Evolutionary conservation across 1,284 basidiomycete species (phyloP).

Genomic region (Agroathelia rolfsii): DNA sequence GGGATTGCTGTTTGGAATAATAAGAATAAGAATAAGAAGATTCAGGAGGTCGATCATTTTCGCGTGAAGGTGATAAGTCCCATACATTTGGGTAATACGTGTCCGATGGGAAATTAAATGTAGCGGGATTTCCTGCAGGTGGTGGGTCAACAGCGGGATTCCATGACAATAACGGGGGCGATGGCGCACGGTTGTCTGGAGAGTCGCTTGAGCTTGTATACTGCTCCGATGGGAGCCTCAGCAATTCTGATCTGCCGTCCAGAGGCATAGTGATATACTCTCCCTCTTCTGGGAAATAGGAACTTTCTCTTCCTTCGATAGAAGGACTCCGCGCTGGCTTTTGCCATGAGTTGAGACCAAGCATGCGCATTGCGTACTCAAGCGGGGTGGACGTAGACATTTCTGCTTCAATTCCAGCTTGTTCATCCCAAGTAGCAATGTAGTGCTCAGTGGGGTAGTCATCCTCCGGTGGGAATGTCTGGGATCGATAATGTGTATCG

Average conservation of each 20-base stretch:
- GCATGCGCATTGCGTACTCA: too few relatives aligned
- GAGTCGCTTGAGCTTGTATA: conserved; percentile 17
- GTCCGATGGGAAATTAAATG: conserved; percentile 46
- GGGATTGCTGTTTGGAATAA: too few relatives aligned
- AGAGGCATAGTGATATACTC: conserved; percentile 73
- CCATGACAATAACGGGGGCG: conserved; percentile 60
- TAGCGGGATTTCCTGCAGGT: conserved; percentile 43
- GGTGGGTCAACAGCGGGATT: conserved; percentile 65
- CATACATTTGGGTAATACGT: conserved; percentile 70
- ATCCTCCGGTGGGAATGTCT: conserved; percentile 26
- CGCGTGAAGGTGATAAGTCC: conserved; percentile 43
- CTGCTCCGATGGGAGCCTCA: conserved; percentile 48
- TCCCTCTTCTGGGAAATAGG: too few relatives aligned
- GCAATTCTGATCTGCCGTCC: conserved; percentile 78
- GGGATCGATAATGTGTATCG: conserved; percentile 72
- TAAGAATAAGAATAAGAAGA: conserved; percentile 11
- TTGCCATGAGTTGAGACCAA: too few relatives aligned
- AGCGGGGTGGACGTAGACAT: too few relatives aligned
- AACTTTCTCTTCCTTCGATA: too few relatives aligned
- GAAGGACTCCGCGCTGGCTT: too few relatives aligned
- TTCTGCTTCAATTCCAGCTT: conserved; percentile 20
- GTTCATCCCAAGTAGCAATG: conserved; percentile 64
- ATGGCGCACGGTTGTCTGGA: conserved; percentile 31
- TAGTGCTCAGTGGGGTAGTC: conserved; percentile 65
- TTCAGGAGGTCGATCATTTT: conserved; percentile 26